These are phyloP conservation scores for Xylaria sp. DNA, from an alignment of 2,329 filamentous ascomycete genomes.

Conservation along the genomic window DNA sequence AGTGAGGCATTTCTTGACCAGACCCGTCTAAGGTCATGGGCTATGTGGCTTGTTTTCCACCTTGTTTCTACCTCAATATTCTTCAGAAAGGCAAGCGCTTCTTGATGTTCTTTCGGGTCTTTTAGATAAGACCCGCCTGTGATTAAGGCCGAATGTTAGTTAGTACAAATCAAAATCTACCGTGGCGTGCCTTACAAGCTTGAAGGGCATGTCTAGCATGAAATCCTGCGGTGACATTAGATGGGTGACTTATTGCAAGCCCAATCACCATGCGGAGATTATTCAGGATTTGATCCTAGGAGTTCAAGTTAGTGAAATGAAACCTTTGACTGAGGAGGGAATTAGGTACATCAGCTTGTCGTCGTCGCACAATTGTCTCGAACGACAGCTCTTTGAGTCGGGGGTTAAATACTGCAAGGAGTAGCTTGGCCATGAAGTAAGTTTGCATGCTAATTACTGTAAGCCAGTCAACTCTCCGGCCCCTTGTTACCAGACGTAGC, in stretches of 20 bases:
- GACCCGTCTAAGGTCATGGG: background rate
- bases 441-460: background rate
- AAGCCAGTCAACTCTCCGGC: no score
- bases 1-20: background rate
- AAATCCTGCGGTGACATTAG: slow-evolving; percentile 2
- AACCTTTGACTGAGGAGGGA: background rate
- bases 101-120: background rate
- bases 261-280: slow-evolving; percentile 5
- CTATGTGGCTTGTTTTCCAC: slow-evolving; percentile 1
- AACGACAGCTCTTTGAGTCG: background rate
- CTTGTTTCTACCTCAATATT: background rate
- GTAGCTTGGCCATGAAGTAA: slow-evolving; percentile 7
- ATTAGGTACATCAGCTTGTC: background rate
- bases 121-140: background rate
- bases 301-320: background rate
- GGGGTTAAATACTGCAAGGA: slow-evolving; percentile 1
- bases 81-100: background rate
- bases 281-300: background rate
- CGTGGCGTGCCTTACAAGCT: background rate
- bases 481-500: background rate
- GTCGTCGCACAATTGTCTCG: background rate
- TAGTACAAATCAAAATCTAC: background rate
- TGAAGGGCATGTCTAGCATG: slow-evolving; percentile 8
- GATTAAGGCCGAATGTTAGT: background rate
- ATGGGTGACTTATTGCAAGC: background rate